Percentiles rank a stretch among this genome's conserved stretches.
phyloP scores from a whole-genome alignment of 1,284 basidiomycete species.

The Ustilago xerochloae region DNA sequence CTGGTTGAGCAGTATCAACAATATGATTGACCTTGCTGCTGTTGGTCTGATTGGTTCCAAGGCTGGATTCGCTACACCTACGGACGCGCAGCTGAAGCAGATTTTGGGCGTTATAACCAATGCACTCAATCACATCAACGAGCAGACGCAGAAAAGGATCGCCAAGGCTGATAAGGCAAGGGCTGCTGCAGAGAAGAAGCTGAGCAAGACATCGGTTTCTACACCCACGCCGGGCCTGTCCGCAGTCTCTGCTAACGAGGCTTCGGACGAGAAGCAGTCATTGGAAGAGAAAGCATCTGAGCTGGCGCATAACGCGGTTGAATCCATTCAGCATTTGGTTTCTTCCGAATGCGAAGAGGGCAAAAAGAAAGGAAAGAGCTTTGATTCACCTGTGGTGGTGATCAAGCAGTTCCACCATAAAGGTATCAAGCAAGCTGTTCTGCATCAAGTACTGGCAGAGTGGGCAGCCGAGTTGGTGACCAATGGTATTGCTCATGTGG shows the following conservation, averaged over 20 bases:
- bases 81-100: conserved; percentile 84
- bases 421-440: conserved; percentile 74
- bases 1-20: conserved; percentile 85
- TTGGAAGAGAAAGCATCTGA: conserved; percentile 36
- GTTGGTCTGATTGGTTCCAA: conserved; percentile 95
- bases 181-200: conserved; percentile 41
- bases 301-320: conserved; percentile 23
- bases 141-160: conserved; percentile 54
- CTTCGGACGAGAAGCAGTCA: conserved; percentile 11
- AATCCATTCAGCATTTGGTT: conserved; percentile 26
- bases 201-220: neutral
- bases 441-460: conserved; percentile 81
- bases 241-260: neutral
- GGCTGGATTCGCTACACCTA: conserved; percentile 84
- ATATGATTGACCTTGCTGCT: conserved; percentile 89
- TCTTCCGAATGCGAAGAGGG: conserved; percentile 3
- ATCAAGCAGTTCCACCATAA: conserved; percentile 64
- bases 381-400: conserved; percentile 53
- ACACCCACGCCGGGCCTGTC: conserved; percentile 11
- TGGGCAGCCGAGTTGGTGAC: conserved; percentile 79
- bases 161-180: conserved; percentile 51
- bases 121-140: conserved; percentile 77
- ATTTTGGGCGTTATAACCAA: conserved; percentile 83
- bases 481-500: conserved; percentile 83
- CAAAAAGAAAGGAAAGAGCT: conserved; percentile 25